Evolutionary conservation across 371 early-diverging fungal genomes (phyloP).

Genomic region (Furculomyces boomerangus): DNA sequence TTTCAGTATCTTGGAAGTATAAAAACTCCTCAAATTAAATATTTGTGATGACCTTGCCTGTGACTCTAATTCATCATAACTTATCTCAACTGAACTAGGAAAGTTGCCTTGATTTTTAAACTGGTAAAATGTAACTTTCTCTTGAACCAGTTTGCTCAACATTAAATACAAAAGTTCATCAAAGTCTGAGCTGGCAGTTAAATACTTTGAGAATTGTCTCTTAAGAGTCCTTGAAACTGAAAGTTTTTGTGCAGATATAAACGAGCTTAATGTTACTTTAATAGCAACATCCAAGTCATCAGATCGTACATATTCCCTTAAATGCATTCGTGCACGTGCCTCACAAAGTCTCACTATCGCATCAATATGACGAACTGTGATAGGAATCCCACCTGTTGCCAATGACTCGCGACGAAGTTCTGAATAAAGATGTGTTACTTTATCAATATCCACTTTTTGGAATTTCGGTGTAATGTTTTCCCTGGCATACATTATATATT

Average conservation of each 20-base stretch:
- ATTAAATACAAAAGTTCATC: constrained; percentile 52
- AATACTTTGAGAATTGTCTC: constrained; percentile 66
- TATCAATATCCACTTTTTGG: constrained; percentile 72
- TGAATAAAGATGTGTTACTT: constrained; percentile 82
- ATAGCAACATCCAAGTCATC: constrained; percentile 97
- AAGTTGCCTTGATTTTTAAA: constrained; percentile 32
- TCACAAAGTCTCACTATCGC: constrained; percentile 96
- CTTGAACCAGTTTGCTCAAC: constrained; percentile 52
- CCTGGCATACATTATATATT: constrained; percentile 96
- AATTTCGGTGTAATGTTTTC: constrained; percentile 75
- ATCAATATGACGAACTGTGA: constrained; percentile 98
- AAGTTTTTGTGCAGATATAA: constrained; percentile 93
- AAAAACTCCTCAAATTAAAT: constrained; percentile 16
- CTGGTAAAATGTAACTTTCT: constrained; percentile 52
- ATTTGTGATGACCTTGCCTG: constrained; percentile 16
- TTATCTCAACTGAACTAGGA: constrained; percentile 33
- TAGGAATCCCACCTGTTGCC: constrained; percentile 80
- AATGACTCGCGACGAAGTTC: constrained; percentile 89
- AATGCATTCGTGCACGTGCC: constrained; percentile 95
- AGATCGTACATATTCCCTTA: constrained; percentile 78
- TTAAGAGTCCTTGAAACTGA: constrained; percentile 74
- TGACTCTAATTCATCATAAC: constrained; percentile 18
- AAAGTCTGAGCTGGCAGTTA: constrained; percentile 53
- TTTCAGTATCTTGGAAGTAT: constrained; percentile 12
- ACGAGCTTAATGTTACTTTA: constrained; percentile 79